Evolutionary conservation across 2,329 filamentous ascomycete species (phyloP), one percentile per base, ranked within the genome.

Genomic region (Sarocladium oryzae): DNA sequence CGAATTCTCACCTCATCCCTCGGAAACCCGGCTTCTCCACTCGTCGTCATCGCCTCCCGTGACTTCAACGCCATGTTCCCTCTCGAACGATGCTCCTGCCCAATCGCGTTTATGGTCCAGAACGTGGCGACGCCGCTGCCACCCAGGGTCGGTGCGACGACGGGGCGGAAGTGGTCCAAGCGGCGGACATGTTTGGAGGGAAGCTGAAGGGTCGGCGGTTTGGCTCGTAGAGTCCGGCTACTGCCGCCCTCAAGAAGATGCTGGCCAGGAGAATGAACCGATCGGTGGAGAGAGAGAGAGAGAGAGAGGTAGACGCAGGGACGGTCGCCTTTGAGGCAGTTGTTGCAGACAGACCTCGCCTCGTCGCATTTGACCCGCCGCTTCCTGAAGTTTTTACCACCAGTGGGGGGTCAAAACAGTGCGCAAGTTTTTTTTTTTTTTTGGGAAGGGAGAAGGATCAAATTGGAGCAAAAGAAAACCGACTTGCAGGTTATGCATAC

Each of bases 281-380:
- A 59, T 53, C 4, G 63, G 60, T 20, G 66, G 58, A n/a, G 65
- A n/a, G n/a, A n/a, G n/a, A n/a, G n/a, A n/a, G n/a, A n/a, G n/a
- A n/a, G n/a, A n/a, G n/a, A 58, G n/a, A 61, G 55, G 36, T 82
- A 81, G 60, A 79, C 75, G 57, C 78, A 82, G 54, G 71, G 70
- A 18, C 77, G 69, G 3, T 76, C 75, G 2, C 76, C 78, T 16
- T 69, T 73, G 2, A 65, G 71, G 58, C 78, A 82, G 36, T 75
- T 69, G 33, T 68, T 63, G 56, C 78, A 82, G 38, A 60, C 63
- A 1, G 78, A 77, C 54, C 73, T 76, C 4, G 62, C 64, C 61
- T 81, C 78, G 56, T 80, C 78, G 58, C 78, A 82, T 61, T 81
- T 82, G 49, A 81, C 71, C 52, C 76, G 76, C 35, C 78, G 74